Evolutionary conservation across 1,284 basidiomycete genomes (phyloP), one percentile per base, ranked within the genome.

Genomic region (Leccinum colubrinum): DNA sequence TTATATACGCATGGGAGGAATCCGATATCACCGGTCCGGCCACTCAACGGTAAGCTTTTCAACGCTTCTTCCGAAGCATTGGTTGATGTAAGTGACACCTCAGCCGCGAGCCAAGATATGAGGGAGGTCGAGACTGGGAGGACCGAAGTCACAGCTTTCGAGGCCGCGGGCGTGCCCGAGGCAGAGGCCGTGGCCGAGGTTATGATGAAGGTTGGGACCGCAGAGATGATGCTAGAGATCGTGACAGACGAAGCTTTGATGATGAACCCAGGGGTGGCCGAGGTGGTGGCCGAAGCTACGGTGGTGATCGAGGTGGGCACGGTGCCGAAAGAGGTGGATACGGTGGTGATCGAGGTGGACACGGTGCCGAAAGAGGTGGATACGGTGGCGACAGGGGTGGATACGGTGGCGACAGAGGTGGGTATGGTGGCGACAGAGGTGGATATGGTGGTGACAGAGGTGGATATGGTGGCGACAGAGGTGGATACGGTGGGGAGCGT

Each of bases 1-100:
- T 98, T 56, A 81, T 86, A 2, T 94, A 91, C 68, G 89, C 91
- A n/a, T 97, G 94, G 90, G 95, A 98, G 66, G 80, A 79, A 37
- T 78, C 62, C 68, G 80, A 61, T 67, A 78, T 62, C 69, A 78
- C 61, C 70, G 78, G 64, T 63, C 76, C 75, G 65, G 76, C 79
- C 67, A 70, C 69, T 37, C 76, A 73, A 63, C 72, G 76, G 75
- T 78, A 67, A 17, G 8, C 9, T 56, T 54, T 65, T 41, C 15
- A 37, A 2, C 4, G 1, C 17, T 39, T 52, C 33, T 58, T 48
- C 3, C 0, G 1, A 53, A 48, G 5, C 25, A 25, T 43, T 43
- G 33, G 48, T 48, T 71, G 58, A 76, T 51, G 14, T 9, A 6
- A 33, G 0, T 35, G 55, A 3, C 17, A 5, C 17, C 2, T 52